Conservation (phyloP, 257 asterid species). For the Leptodermis oblonga region DNA sequence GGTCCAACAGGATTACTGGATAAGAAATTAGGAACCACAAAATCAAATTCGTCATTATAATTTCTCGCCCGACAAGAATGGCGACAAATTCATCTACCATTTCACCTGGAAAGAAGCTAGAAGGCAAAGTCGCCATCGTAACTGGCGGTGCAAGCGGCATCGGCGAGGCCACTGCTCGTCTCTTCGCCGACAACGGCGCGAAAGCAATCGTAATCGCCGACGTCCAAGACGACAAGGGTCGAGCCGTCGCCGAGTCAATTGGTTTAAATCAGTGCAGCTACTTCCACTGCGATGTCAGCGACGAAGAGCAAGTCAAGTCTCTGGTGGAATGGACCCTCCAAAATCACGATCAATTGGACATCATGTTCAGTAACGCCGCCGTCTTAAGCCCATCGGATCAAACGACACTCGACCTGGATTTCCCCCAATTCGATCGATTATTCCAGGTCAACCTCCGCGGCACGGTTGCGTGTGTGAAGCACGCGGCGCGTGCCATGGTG, state of each 20-base stretch:
- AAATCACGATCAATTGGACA: conserved; percentile 18
- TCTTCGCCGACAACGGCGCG: conserved; percentile 20
- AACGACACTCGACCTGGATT: conserved; percentile 8
- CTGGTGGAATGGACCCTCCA: conserved; percentile 19
- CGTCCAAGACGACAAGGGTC: conserved; percentile 25
- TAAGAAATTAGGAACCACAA: too few relatives aligned
- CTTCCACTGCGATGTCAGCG: conserved; percentile 18
- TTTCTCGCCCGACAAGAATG: too few relatives aligned
- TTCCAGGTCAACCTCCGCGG: conserved; percentile 15
- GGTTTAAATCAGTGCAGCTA: conserved; percentile 14
- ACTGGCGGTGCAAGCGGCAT: conserved; percentile 33
- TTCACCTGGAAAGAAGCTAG: conserved; percentile 6
- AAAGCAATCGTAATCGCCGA: conserved; percentile 20
- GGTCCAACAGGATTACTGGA: too few relatives aligned
- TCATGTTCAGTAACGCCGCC: conserved; percentile 32
- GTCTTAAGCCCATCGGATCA: conserved; percentile 2
- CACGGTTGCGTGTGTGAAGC: conserved; percentile 21
- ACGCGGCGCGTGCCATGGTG: conserved; percentile 25
- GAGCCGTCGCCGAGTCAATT: conserved; percentile 17
- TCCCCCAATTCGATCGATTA: not conserved
- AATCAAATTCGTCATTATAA: too few relatives aligned
- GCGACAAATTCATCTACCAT: not conserved
- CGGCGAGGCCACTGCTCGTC: conserved; percentile 25
- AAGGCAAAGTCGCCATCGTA: conserved; percentile 29
- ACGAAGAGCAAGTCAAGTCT: conserved; percentile 25